Evolutionary conservation across 257 asterid species (phyloP), one percentile per base, ranked within the genome.

Genomic region (Ballota nigra): DNA sequence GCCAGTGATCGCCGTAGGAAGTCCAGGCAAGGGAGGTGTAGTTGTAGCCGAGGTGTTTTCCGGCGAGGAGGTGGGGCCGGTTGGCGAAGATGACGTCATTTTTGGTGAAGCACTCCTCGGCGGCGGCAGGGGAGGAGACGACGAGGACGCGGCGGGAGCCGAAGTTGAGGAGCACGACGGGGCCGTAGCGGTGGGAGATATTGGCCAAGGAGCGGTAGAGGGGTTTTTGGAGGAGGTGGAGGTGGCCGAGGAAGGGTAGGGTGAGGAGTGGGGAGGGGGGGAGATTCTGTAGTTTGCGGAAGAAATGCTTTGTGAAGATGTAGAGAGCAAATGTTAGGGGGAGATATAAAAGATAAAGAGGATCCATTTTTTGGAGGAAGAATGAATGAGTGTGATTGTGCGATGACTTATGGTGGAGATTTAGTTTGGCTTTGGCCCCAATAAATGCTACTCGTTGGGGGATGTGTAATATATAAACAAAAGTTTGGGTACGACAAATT

Each of bases 71-170:
- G 36, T 26, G 70, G 6, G 93, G 96, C 22, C 96, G 89, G 79
- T 87, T 87, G 1, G 93, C 93, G 66, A 89, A 84, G 55, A 70
- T 45, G 31, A 89, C 63, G 22, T 89, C 91, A 69, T 89, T 80
- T 64, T 75, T 78, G 62, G 82, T 64, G 22, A 89, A 77, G 28
- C 96, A 89, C 22, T 89, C 93, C 72, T 87, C 95, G 16, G 92
- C 92, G 5, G 86, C 83, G 0, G 88, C 52, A 9, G 95, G 83
- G 15, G 92, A 87, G 55, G 96, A 87, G 29, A 90, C 96, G 23
- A 87, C 75, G 40, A 90, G 95, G 62, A 87, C 88, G 29, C 70
- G 82, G 62, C 95, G 92, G 38, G 87, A 82, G 26, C 95, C 96
- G 65, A 90, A 80, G 4, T 80, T 58, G 75, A 88, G 91, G 73